phyloP scores from a whole-genome alignment of 129 eudicot genomes.

The Glebionis coronaria region DNA sequence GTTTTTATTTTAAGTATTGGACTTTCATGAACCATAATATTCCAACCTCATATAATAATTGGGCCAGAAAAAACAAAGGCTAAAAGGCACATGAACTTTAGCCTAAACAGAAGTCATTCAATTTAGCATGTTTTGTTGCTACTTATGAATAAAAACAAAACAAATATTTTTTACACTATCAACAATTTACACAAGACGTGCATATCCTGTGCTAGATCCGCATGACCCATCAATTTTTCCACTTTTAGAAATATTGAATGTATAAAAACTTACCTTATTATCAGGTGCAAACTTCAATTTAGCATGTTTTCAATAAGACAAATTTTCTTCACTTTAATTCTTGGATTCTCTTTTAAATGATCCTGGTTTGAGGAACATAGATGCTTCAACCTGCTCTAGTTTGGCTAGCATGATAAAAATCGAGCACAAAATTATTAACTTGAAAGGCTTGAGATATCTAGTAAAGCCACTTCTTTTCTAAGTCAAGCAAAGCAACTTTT shows the following conservation, averaged over 20 bases:
- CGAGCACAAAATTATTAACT: slow-evolving; percentile 2
- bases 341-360: slow-evolving; percentile 35
- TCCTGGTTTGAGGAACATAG: slow-evolving; percentile 31
- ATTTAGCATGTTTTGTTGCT: too few relatives aligned
- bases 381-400: slow-evolving; percentile 61
- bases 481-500: too few relatives aligned
- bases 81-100: too few relatives aligned
- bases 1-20: too few relatives aligned
- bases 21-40: too few relatives aligned
- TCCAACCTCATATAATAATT: too few relatives aligned
- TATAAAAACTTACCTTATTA: slow-evolving; percentile 47
- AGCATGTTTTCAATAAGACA: slow-evolving; percentile 60
- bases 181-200: too few relatives aligned
- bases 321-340: slow-evolving; percentile 47
- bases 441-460: background rate
- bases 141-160: too few relatives aligned
- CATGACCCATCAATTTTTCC: background rate
- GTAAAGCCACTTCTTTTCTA: background rate
- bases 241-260: background rate
- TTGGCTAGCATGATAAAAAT: slow-evolving; percentile 40
- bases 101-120: too few relatives aligned
- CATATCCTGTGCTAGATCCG: background rate
- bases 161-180: too few relatives aligned
- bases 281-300: slow-evolving; percentile 63
- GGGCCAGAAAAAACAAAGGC: too few relatives aligned